phyloP scores from a whole-genome alignment of 2,329 filamentous ascomycete genomes.

The Fusarium chlamydosporum region DNA sequence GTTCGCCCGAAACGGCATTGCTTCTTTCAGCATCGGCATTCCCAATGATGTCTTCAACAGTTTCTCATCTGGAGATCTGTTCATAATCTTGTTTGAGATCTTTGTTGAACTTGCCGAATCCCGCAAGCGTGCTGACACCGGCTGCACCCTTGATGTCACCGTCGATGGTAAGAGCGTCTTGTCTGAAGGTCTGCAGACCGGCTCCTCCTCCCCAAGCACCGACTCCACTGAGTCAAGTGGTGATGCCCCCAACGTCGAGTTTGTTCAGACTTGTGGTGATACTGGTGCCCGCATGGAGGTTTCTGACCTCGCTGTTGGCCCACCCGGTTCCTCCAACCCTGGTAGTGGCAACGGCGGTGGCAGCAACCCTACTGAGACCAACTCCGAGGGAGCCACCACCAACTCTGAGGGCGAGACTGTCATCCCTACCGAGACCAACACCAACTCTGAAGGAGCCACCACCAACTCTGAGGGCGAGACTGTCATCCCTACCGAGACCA shows the following conservation, averaged over 20 bases:
- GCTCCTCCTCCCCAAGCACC: too few species aligned
- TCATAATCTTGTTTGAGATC: conserved; percentile 14
- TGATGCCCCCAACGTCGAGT: neutral
- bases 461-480: conserved; percentile 21
- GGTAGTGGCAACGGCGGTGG: conserved; percentile 9
- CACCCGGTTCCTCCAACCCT: too few species aligned
- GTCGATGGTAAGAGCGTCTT: conserved; percentile 5
- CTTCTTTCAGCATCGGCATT: conserved; percentile 13
- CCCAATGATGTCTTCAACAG: neutral
- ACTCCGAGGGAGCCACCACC: conserved; percentile 11
- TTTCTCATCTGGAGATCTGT: neutral
- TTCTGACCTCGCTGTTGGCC: neutral
- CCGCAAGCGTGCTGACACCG: conserved; percentile 24
- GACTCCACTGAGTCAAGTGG: too few species aligned
- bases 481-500: conserved; percentile 14
- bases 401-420: conserved; percentile 17
- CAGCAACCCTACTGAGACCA: conserved; percentile 7
- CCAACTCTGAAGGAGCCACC: conserved; percentile 14
- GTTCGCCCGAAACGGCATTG: neutral
- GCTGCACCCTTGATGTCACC: conserved; percentile 10
- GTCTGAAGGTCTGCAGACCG: too few species aligned
- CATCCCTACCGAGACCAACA: conserved; percentile 11
- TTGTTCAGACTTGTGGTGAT: conserved; percentile 31
- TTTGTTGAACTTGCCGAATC: fast-evolving
- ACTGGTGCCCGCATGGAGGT: conserved; percentile 5